Evolutionary conservation across 2,329 filamentous ascomycete genomes (phyloP), one percentile per base, ranked within the genome.

Genomic region (Akanthomyces dipterigenus): DNA sequence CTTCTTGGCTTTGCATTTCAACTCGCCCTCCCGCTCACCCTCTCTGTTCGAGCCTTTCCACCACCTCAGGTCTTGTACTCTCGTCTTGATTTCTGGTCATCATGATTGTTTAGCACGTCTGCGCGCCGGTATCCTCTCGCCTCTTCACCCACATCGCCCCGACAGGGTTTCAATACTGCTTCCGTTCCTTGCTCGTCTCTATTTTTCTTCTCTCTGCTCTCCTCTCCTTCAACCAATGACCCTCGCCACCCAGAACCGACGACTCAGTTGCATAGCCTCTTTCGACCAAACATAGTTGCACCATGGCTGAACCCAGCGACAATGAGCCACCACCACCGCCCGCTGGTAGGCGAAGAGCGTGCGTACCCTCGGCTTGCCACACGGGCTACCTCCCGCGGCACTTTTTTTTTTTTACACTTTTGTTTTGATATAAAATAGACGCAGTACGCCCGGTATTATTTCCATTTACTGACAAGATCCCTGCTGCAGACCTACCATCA

Each of bases 401-500:
- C 7, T 9, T 9, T 18, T 34, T 61, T 49, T 24, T 61, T 20
- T 42, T 46, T 26, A 34, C 7, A 34, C 31, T 34, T 34, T 34
- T 34, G 31, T 20, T 12, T 46, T 36, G n/a, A 56, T 36, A 56
- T 45, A 56, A 56, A 58, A 16, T 14, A 4, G 11, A 31, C 8
- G 4, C 20, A 45, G 22, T 50, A 45, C 45, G 34, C 34, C 46
- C 24, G 7, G 16, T 8, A n/a, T 49, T 43, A 34, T 34, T 43
- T 14, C 22, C 40, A 20, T 26, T 24, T 50, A 14, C 49, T 54
- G 54, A 43, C 34, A 16, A 45, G 18, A 22, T 22, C 7, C 18
- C 22, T 24, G 16, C 28, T 46, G 48, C 63, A 83, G 80, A 46
- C 81, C 80, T 40, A 82, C 80, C 58, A 83, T 83, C 63, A 83